Evolutionary conservation across 2,329 filamentous ascomycete species (phyloP), one percentile per base, ranked within the genome.

Genomic region (Paramyrothecium sp.): DNA sequence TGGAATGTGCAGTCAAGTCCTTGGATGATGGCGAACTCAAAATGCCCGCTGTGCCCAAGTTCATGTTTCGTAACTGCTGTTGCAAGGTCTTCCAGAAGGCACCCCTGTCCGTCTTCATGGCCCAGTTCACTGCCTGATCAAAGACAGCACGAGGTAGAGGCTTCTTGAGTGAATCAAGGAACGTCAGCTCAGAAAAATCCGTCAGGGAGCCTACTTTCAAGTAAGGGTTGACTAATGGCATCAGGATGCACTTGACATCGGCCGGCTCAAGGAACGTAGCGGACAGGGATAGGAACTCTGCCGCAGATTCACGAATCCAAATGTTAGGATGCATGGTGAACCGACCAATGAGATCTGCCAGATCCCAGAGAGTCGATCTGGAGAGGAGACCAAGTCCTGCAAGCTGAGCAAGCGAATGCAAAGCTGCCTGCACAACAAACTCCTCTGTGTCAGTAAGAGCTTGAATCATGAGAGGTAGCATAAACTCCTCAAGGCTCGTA

Each of bases 291-390:
- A 98, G 78, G 64, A 97, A 96, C 61, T 94, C 88, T 8, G 90
- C 85, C 3, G 94, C 89, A 11, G 94, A 91, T 74, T 98, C 94
- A 41, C 94, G 86, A 54, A 99, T 93, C 94, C 95, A 99, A 10
- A 91, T 79, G 65, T 97, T 98, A 0, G 95, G 95, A 69, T 99
- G 95, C 79, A 97, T 88, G 13, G 93, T 88, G 67, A 98, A 97
- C 3, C 92, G 86, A 7, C 85, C 88, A 16, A 94, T 85, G 44
- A 94, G 87, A 60, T 96, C 89, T 21, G 96, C 86, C 44, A 99
- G 78, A 69, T 97, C 92, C 89, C 92, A 97, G 1, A 88, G 89
- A 58, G 91, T 94, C 7, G 88, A 82, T 66, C 92, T 85, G 54
- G 96, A 94, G 51, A 99, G 85, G 0, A 99, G 79, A 0, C 95